A percentile compares a stretch with the other conserved stretches of the same genome.
phyloP scores from a whole-genome alignment of 768 basidiomycete species.

The Lyophyllum atratum region DNA sequence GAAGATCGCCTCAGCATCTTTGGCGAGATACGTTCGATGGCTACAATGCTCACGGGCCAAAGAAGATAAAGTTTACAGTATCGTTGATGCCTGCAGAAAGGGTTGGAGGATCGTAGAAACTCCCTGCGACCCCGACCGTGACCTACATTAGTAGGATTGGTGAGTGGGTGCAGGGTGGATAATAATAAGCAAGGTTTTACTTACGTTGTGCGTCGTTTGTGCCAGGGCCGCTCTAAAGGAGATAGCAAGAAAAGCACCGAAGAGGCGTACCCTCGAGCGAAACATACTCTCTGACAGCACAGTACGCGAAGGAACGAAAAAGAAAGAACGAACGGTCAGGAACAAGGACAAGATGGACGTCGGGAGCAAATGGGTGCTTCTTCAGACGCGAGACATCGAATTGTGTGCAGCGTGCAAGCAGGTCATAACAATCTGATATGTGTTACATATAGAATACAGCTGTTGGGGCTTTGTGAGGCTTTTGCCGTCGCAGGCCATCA shows the following conservation, averaged over 20 bases:
- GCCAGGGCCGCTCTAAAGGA: constrained; percentile 6
- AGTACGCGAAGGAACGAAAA: not conserved
- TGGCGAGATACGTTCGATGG: not conserved
- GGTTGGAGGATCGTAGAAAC: constrained; percentile 38
- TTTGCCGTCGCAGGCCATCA: constrained; percentile 1
- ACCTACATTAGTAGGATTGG: constrained; percentile 25
- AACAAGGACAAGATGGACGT: constrained; percentile 3
- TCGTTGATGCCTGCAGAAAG: constrained; percentile 33
- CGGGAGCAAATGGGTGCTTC: not conserved
- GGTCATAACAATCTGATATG: constrained; percentile 5
- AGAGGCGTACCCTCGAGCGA: not conserved
- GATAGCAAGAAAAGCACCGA: not conserved
- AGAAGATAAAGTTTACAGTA: constrained; percentile 40
- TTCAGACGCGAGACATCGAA: constrained; percentile 1
- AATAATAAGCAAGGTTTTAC: not conserved
- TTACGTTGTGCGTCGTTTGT: constrained; percentile 11
- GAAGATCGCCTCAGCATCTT: not conserved
- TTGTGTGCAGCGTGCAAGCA: not conserved
- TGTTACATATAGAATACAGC: not conserved
- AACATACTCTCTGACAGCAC: not conserved
- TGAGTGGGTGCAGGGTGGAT: not conserved
- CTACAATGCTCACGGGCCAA: constrained; percentile 30
- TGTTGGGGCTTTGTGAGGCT: not conserved
- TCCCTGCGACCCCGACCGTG: constrained; percentile 38
- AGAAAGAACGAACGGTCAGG: not conserved